Evolutionary conservation across 768 basidiomycete genomes (phyloP).

Genomic region (Boletus coccyginus): DNA sequence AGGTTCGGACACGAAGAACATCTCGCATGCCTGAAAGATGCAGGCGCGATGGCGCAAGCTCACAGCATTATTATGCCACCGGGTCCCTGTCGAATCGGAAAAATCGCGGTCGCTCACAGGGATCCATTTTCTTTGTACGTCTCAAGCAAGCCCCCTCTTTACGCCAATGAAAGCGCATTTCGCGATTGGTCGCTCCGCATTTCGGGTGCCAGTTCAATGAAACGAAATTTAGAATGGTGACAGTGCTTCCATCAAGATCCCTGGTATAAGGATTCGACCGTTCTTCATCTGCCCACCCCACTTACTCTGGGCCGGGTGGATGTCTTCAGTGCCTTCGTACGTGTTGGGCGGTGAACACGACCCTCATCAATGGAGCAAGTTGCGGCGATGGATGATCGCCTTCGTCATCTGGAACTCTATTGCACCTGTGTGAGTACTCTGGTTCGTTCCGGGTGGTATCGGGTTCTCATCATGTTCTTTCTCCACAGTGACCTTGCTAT

Average conservation of each 20-base stretch:
- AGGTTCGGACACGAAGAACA: not conserved
- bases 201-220: not conserved
- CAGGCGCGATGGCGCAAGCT: not conserved
- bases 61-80: not conserved
- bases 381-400: constrained; percentile 26
- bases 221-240: not conserved
- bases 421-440: constrained; percentile 26
- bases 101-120: constrained; percentile 9
- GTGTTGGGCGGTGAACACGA: constrained; percentile 20
- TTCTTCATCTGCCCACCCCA: not conserved
- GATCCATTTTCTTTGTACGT: not conserved
- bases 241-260: not conserved
- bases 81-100: constrained; percentile 8
- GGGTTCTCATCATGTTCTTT: not conserved
- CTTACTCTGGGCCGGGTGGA: not conserved
- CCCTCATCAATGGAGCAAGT: constrained; percentile 29
- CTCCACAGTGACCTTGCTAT: constrained; percentile 20
- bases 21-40: constrained; percentile 1
- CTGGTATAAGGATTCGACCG: constrained; percentile 15
- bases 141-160: not conserved
- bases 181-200: constrained; percentile 18
- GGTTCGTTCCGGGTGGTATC: not conserved
- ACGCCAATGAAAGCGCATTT: constrained; percentile 9
- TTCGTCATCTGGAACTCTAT: constrained; percentile 30
- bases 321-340: constrained; percentile 20